A percentile compares a stretch with the other conserved stretches of the same genome.
phyloP scores from a whole-genome alignment of 768 basidiomycete genomes.

The Trametopsis cervina region DNA sequence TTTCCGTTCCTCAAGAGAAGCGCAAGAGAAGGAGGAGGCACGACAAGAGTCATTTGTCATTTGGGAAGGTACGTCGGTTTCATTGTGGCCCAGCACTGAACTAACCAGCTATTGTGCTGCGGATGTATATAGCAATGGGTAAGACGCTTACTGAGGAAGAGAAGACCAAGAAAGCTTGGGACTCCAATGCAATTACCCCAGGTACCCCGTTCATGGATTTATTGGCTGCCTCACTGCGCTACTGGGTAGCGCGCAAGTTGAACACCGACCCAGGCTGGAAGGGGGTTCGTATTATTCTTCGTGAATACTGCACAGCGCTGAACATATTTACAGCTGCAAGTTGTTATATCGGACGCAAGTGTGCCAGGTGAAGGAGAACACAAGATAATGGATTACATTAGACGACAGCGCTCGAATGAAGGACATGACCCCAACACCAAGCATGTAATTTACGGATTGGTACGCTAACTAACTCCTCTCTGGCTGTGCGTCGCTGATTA shows the following conservation, averaged over 20 bases:
- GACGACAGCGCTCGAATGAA: constrained; percentile 78
- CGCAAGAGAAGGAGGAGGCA: constrained; percentile 88
- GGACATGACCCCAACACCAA: constrained; percentile 93
- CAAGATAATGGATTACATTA: constrained; percentile 99
- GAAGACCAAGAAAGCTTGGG: constrained; percentile 84
- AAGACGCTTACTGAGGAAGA: constrained; percentile 78
- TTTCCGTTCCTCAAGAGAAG: constrained; percentile 92
- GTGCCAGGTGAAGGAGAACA: constrained; percentile 99
- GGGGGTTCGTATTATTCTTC: constrained; percentile 40
- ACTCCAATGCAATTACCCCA: constrained; percentile 97
- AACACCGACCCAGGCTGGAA: constrained; percentile 97
- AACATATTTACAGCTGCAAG: constrained; percentile 58
- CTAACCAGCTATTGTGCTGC: not conserved
- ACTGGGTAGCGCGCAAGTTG: constrained; percentile 95
- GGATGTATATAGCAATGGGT: constrained; percentile 71
- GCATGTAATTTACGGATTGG: constrained; percentile 97
- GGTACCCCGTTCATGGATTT: constrained; percentile 98
- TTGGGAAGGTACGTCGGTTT: constrained; percentile 63
- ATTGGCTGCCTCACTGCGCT: constrained; percentile 79
- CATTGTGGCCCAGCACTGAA: not conserved
- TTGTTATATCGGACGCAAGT: constrained; percentile 93
- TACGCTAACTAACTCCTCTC: constrained; percentile 29
- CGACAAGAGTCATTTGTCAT: constrained; percentile 72
- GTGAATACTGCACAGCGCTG: not conserved
- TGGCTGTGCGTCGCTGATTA: not conserved